Conservation (phyloP, 805 yeast species). For the Komagataella kurtzmanii region DNA sequence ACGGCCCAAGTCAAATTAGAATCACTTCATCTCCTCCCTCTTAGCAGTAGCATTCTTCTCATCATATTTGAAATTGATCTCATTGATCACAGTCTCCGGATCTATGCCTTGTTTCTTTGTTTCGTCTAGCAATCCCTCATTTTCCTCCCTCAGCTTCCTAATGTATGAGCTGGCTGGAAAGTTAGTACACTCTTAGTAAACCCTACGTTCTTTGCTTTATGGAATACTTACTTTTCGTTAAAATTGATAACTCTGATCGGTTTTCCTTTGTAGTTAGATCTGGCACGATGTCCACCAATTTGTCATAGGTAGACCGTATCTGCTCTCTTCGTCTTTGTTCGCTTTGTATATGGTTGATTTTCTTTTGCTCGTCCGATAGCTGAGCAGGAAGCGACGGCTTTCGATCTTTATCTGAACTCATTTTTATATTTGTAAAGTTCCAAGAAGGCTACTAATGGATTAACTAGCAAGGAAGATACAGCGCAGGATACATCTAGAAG, state of each 20-base stretch:
- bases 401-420: not conserved
- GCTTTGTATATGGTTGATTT: conserved; percentile 24
- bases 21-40: not conserved
- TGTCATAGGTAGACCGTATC: conserved; percentile 71
- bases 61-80: not conserved
- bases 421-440: no score
- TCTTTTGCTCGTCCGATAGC: conserved; percentile 18
- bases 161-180: conserved; percentile 35
- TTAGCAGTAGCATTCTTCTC: not conserved
- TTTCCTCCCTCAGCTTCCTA: conserved; percentile 33
- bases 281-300: conserved; percentile 65
- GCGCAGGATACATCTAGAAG: no score
- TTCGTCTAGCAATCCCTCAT: conserved; percentile 26
- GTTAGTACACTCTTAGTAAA: not conserved
- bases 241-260: conserved; percentile 67
- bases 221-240: conserved; percentile 30
- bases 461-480: no score
- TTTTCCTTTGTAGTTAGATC: conserved; percentile 54
- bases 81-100: not conserved
- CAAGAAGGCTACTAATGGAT: no score
- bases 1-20: not conserved
- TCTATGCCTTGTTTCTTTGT: conserved; percentile 23
- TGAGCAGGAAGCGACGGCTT: conserved; percentile 1
- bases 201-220: not conserved
- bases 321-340: conserved; percentile 84